A percentile compares a stretch with the other conserved stretches of the same genome.
Conservation (phyloP, 108 stramenopile species). For the Pseudonitzschia delicatissima region DNA sequence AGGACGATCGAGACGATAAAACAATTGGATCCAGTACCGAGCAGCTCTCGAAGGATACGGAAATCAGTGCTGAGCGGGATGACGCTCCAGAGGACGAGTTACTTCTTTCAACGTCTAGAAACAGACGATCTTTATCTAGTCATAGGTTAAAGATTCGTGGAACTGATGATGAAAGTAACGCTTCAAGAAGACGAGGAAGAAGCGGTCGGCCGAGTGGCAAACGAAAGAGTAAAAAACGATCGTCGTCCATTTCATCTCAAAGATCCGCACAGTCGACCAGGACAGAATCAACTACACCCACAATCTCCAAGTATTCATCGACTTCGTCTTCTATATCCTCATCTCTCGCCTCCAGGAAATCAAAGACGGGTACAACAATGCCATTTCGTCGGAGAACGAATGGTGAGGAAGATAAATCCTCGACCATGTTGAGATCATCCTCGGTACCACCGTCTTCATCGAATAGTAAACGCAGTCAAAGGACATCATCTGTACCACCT, state of each 20-base stretch:
- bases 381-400: background rate
- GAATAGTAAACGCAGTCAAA: conserved; percentile 1
- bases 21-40: background rate
- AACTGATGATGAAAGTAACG: background rate
- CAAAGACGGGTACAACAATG: background rate
- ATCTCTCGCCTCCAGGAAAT: background rate
- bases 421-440: background rate
- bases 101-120: background rate
- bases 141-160: background rate
- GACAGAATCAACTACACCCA: background rate
- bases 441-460: conserved; percentile 2
- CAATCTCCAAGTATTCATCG: background rate
- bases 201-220: conserved; percentile 3
- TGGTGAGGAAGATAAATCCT: background rate
- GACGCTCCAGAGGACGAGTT: background rate
- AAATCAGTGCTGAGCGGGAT: background rate
- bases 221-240: conserved; percentile 2
- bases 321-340: background rate
- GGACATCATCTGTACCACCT: conserved; percentile 12
- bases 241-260: conserved; percentile 4
- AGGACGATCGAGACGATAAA: conserved; percentile 1
- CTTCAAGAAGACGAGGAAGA: background rate
- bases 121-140: background rate
- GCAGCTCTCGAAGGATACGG: background rate
- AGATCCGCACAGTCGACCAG: background rate